Evolutionary conservation across 1,284 basidiomycete species (phyloP), one percentile per base, ranked within the genome.

Genomic region (Anthracocystis walkeri): DNA sequence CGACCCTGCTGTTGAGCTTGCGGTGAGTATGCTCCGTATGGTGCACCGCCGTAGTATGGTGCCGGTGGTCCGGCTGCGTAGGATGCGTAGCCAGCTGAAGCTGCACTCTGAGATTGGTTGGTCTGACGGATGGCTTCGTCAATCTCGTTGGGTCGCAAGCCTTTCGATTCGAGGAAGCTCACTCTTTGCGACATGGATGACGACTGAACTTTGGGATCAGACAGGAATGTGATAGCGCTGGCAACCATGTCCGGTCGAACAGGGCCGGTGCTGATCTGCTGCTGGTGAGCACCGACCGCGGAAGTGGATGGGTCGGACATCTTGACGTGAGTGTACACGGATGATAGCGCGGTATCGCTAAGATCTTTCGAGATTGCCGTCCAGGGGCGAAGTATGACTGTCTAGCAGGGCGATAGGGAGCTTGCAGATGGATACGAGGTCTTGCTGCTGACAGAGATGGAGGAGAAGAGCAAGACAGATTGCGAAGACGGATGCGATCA

Each of bases 111-210:
- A 7, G 72, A 61, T 12, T 71, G 63, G 4, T 71, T 69, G 12
- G 75, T 66, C 45, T 81, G 91, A 66, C 89, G 88, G 77, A 98
- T 86, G 6, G 94, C 96, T 60, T 91, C 88, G 85, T 97, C 93
- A 72, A 98, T 95, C 86, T 99, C 96, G 14, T 88, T 84, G 18
- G 89, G 88, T 0, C 90, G 92, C 27, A 99, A 87, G 1, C 96
- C 96, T 85, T 98, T 98, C 6, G 93, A 92, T 83, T 97, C 92
- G 25, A 99, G 89, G 87, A 98, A 99, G 81, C 93, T 91, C 55
- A 99, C 90, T 53, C 93, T 90, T 84, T 96, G 93, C 5, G 92
- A 89, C 35, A 97, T 86, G 2, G 94, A 88, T 2, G 94, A 93
- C 29, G 90, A 88, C 83, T 86, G 83, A 27, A 88, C 87, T 90